Percentiles rank a stretch among this genome's conserved stretches.
phyloP scores from a whole-genome alignment of 371 early-diverging fungal genomes.

The Mucor indicus region DNA sequence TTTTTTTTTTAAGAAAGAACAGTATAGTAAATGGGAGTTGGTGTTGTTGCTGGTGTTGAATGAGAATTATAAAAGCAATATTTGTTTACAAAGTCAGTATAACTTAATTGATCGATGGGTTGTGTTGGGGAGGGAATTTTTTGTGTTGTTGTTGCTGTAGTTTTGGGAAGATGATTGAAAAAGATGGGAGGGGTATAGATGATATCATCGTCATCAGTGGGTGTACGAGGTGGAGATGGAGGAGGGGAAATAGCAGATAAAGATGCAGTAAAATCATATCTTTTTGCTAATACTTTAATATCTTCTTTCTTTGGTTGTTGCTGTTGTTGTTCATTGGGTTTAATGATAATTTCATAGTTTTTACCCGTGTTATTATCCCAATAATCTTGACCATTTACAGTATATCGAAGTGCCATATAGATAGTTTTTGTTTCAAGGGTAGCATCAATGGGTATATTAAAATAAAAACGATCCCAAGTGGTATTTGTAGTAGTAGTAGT shows the following conservation, averaged over 20 bases:
- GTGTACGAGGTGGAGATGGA: slow-evolving; percentile 17
- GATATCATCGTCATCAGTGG: slow-evolving; percentile 6
- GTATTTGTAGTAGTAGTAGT: slow-evolving; percentile 30
- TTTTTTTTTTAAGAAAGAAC: no score
- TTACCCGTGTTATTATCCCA: slow-evolving; percentile 83
- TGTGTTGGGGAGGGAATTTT: no score
- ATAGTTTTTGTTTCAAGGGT: slow-evolving; percentile 28
- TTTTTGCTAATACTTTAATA: slow-evolving; percentile 29
- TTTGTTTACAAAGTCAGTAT: no score
- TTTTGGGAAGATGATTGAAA: slow-evolving; percentile 6
- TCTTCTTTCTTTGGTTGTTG: slow-evolving; percentile 2
- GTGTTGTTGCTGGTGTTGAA: no score
- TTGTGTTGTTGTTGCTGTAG: no score
- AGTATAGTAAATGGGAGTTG: no score
- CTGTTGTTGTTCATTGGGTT: background rate
- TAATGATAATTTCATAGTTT: slow-evolving; percentile 61
- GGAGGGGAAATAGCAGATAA: slow-evolving; percentile 27
- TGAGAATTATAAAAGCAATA: no score
- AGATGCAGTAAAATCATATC: slow-evolving; percentile 44
- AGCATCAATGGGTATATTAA: slow-evolving; percentile 22
- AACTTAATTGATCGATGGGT: no score
- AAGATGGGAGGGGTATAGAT: slow-evolving; percentile 18
- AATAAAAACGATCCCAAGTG: slow-evolving; percentile 41
- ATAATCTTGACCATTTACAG: slow-evolving; percentile 58
- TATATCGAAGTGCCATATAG: slow-evolving; percentile 38